Percentiles rank a stretch among this genome's conserved stretches.
These are phyloP conservation scores for Globisporangium ultimum DNA, from an alignment of 352 stramenopile genomes.

Conservation along the genomic window DNA sequence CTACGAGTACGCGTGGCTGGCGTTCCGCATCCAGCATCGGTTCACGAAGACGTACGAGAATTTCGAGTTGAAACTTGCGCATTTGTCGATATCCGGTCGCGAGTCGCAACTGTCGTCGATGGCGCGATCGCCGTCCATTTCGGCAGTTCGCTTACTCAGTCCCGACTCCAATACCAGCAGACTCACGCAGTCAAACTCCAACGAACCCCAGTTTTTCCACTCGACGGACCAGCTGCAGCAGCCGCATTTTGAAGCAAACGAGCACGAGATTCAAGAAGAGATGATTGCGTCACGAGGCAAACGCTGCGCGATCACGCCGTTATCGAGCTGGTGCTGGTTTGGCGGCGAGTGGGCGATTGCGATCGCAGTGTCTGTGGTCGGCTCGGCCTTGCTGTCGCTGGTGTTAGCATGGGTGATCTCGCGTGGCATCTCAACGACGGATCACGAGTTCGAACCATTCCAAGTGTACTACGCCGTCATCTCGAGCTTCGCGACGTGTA, in stretches of 20 bases:
- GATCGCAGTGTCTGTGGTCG: conserved; percentile 1
- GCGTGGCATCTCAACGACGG: neutral
- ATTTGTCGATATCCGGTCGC: neutral
- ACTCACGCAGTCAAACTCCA: conserved; percentile 1
- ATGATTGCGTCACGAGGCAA: neutral
- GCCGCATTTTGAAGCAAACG: neutral
- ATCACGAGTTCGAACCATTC: neutral
- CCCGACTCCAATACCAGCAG: conserved; percentile 2
- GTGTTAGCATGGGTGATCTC: neutral
- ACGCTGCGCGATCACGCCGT: conserved; percentile 4
- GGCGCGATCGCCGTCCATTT: neutral
- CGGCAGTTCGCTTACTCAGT: neutral
- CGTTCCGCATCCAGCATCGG: conserved; percentile 25
- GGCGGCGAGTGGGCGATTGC: conserved; percentile 2
- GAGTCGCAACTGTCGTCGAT: neutral
- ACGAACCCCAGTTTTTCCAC: too few relatives aligned
- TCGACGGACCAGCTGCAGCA: neutral
- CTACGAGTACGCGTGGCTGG: conserved; percentile 27
- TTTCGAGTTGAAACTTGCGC: too few relatives aligned
- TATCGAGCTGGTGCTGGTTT: conserved; percentile 1
- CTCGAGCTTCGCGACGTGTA: conserved; percentile 1
- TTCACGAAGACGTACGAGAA: neutral
- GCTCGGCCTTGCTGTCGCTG: conserved; percentile 2
- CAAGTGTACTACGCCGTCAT: too few relatives aligned
- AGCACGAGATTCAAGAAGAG: conserved; percentile 3